Base-by-base conservation (phyloP, 345 rosid species). In the Xanthoceras sorbifolium region DNA sequence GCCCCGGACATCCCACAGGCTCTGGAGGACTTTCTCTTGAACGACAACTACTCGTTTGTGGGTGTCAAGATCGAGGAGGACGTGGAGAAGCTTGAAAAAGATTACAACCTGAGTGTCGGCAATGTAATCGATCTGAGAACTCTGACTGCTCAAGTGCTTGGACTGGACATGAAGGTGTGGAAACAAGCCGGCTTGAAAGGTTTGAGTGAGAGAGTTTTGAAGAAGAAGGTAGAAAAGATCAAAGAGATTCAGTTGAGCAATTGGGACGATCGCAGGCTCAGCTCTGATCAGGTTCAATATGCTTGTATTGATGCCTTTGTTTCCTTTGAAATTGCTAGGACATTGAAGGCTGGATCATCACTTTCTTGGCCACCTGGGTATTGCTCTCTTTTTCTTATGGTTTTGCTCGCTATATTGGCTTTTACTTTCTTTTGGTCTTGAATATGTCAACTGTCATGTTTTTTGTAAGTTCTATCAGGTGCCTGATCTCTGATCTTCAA, bases 281-380 rank as follows among this genome's bases (percentile, higher is more conserved):
- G 67, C 18, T n/a, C 38, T 46, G 70, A 25, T 74, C 90, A 87
- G 80, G 86, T 87, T 28, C 77, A 82, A 71, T 87, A 85, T 74
- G 90, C 90, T 65, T 82, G 86, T 72, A 57, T 85, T 23, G 89
- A 85, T 73, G 87, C 89, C 11, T 85, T 82, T 59, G 28, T 82
- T 40, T 74, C 82, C 25, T 86, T 3, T 50, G 76, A 78, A 77
- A 80, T 85, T 73, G 87, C 80, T 2, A 72, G 36, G 74, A 75
- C 40, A 6, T 68, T 85, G 60, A 57, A 36, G 22, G 54, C 12
- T 4, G 34, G 20, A 17, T 17, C 55, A 50, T 17, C 55, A 50
- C 8, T 1, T 5, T 9, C 40, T 5, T 18, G n/a, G 6, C n/a
- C 15, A 4, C 17, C n/a, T 17, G 4, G n/a, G 55, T 50, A 15